Base-by-base conservation (phyloP, 2,329 filamentous ascomycete genomes). In the Taxawa tesnikishii region DNA sequence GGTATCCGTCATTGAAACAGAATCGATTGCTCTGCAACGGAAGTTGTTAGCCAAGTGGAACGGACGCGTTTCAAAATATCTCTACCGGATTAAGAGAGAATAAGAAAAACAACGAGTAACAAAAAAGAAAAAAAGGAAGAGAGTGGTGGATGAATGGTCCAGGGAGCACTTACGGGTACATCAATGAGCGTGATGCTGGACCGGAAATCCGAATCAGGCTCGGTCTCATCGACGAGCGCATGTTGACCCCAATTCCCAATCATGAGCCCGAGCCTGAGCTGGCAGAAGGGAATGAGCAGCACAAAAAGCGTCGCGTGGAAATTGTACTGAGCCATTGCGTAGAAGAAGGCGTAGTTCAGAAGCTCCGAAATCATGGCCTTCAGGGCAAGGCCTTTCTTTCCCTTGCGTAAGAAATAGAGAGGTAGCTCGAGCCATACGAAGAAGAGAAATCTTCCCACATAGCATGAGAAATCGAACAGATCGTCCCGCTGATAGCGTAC, bases 201-300 rank as follows among this genome's bases (percentile, higher is more conserved):
- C 21, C 80, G 67, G 45, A 76, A 87, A 48, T 88, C 81, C 0
- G 79, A 85, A 46, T 82, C 71, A 0, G 82, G 82, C 43, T 83
- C 75, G 9, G 73, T 60, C 13, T 76, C 70, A 45, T 88, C 81
- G 5, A 88, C 80, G 41, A 88, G 76, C 2, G 81, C 81, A 50
- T 88, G 82, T 50, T 88, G 82, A 3, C 79, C 82, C 79, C 80
- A 88, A 49, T 88, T 88, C 1, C 82, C 82, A 6, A 82, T 66
- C 82, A 87, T 88, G 40, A 88, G 54, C 0, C 75, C 81, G 12
- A 83, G 44, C 1, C 82, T 68, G 54, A 87, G 66, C 17, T 79
- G 53, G 3, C 70, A 42, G 13, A 87, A 63, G 0, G 82, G 82
- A 2, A 84, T 48, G 1, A 85, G 45, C 16, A 83, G 67, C 0